Evolutionary conservation across 768 basidiomycete genomes (phyloP).

Genomic region (Rhizopogon vesiculosus): DNA sequence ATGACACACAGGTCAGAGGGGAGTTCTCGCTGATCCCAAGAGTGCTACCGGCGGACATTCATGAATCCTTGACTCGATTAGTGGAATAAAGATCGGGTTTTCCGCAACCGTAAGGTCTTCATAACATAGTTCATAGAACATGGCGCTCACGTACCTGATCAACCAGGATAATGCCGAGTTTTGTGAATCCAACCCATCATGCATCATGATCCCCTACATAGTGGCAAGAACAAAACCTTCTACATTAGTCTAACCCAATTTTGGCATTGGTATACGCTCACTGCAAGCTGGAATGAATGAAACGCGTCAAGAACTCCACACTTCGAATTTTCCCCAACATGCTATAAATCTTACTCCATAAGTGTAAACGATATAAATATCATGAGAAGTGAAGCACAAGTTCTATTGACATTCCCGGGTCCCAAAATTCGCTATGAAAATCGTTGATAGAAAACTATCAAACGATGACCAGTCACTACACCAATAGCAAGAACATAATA

Average conservation of each 20-base stretch:
- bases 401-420: conserved; percentile 4
- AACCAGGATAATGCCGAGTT: not conserved
- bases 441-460: not conserved
- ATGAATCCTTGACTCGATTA: not conserved
- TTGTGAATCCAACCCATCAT: not conserved
- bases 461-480: not conserved
- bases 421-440: conserved; percentile 6
- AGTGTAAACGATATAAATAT: conserved; percentile 1
- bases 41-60: not conserved
- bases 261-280: conserved; percentile 17
- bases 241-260: conserved; percentile 9
- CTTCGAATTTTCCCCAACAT: not conserved
- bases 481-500: not conserved
- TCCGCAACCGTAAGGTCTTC: conserved; percentile 1
- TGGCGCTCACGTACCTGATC: not conserved
- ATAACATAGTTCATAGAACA: not conserved
- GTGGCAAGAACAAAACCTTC: not conserved
- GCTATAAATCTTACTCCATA: not conserved
- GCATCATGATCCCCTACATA: too few species aligned
- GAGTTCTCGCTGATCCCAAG: conserved; percentile 2
- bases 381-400: conserved; percentile 2
- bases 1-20: conserved; percentile 15
- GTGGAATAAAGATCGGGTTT: conserved; percentile 2
- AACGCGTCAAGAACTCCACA: not conserved
- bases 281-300: conserved; percentile 6